phyloP scores from a whole-genome alignment of 805 yeast genomes.

The Kazachstania kunashirensis region DNA sequence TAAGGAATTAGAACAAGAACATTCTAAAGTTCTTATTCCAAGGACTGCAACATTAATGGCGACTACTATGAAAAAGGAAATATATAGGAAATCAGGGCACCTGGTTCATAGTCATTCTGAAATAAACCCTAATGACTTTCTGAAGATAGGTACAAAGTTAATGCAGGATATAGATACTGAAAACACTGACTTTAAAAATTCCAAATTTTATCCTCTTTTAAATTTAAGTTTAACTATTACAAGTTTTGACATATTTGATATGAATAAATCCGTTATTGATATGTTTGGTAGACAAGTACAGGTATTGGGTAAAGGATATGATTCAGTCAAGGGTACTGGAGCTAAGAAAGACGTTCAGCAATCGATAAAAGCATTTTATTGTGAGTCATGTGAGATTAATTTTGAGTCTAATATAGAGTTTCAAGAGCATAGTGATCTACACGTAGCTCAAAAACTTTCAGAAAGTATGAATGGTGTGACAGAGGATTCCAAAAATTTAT shows the following conservation, averaged over 20 bases:
- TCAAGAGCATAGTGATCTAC: conserved; percentile 46
- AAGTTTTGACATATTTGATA: conserved; percentile 40
- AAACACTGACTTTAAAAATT: conserved; percentile 15
- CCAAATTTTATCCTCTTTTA: conserved; percentile 38
- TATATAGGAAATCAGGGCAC: conserved; percentile 18
- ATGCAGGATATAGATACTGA: conserved; percentile 33
- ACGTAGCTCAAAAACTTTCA: conserved; percentile 42
- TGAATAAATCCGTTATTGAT: conserved; percentile 24
- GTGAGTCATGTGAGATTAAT: conserved; percentile 16
- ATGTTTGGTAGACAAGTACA: conserved; percentile 25
- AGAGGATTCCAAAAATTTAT: conserved; percentile 16
- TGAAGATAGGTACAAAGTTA: conserved; percentile 31
- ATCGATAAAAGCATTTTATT: conserved; percentile 5
- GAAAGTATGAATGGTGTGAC: conserved; percentile 33
- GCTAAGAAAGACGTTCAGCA: not conserved
- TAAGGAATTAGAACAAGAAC: conserved; percentile 61
- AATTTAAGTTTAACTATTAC: conserved; percentile 44
- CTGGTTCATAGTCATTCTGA: conserved; percentile 8
- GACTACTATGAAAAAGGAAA: conserved; percentile 19
- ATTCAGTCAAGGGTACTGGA: not conserved
- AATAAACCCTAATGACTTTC: conserved; percentile 20
- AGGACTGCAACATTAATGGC: conserved; percentile 37
- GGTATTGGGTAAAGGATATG: not conserved
- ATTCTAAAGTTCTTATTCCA: conserved; percentile 33
- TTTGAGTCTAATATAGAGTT: conserved; percentile 13